Percentiles rank a stretch among this genome's conserved stretches.
Conservation (phyloP, 305 asterid genomes). For the Solanum hybrid region DNA sequence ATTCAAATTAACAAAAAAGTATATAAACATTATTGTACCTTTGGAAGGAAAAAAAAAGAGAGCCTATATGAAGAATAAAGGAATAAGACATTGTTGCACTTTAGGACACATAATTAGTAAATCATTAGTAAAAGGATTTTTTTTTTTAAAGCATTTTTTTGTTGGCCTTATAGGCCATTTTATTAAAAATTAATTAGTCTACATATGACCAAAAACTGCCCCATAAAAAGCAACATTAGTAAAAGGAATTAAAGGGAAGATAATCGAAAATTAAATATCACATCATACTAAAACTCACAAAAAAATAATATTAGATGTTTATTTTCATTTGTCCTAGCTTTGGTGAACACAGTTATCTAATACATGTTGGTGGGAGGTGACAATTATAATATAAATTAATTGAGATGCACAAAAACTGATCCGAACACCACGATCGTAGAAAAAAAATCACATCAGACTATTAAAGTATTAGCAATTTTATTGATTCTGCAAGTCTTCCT, state of each 20-base stretch:
- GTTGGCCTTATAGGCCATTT: no score
- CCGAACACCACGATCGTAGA: rapidly evolving
- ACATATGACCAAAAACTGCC: no score
- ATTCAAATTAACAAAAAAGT: neutral
- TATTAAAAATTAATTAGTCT: no score
- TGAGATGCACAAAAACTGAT: no score
- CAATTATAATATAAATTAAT: no score
- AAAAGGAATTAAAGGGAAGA: neutral
- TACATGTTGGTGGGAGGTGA: no score
- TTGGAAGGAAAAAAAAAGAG: neutral
- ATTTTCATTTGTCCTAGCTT: no score
- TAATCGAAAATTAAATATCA: neutral
- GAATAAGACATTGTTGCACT: neutral
- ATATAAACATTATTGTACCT: neutral
- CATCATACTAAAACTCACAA: neutral
- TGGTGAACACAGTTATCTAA: no score
- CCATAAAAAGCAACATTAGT: no score
- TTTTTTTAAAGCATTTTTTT: no score
- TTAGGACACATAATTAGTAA: neutral
- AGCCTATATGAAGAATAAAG: neutral
- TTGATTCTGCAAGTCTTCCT: neutral
- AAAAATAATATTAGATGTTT: no score
- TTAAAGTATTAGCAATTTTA: neutral
- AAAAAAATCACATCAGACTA: neutral
- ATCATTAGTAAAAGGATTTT: neutral